Conservation (phyloP, 306 rosid species). For the Pueraria montana region DNA sequence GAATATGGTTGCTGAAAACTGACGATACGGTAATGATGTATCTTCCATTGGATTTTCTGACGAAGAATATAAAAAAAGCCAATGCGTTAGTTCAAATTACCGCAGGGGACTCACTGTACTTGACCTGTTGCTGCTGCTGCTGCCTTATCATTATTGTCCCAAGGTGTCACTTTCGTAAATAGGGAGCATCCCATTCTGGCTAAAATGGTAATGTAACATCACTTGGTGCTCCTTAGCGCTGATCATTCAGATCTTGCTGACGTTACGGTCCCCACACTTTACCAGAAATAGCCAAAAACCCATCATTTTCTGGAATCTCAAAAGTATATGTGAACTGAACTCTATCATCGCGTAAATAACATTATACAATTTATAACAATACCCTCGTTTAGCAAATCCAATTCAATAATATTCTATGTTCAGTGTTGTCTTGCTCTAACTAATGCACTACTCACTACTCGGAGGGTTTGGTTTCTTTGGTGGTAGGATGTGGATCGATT, state of each 20-base stretch:
- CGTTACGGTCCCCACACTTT: constrained; percentile 26
- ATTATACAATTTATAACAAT: background rate
- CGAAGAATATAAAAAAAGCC: constrained; percentile 6
- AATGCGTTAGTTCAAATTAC: constrained; percentile 4
- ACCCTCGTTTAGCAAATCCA: background rate
- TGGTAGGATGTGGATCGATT: background rate
- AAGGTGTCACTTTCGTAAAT: background rate
- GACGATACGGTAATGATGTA: background rate
- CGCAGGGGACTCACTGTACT: background rate
- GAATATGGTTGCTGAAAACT: constrained; percentile 14
- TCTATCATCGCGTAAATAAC: background rate
- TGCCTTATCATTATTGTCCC: background rate
- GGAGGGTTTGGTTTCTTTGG: background rate
- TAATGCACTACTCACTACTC: background rate
- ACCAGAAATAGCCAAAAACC: constrained; percentile 13
- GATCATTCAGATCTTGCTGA: constrained; percentile 21
- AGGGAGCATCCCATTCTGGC: constrained; percentile 26
- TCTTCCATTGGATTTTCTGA: constrained; percentile 25
- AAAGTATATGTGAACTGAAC: background rate
- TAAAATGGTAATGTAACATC: constrained; percentile 26
- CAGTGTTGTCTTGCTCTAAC: background rate
- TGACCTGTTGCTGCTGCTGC: background rate
- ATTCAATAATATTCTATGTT: background rate
- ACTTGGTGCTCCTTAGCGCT: constrained; percentile 3
- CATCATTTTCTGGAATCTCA: constrained; percentile 17